Evolutionary conservation across 2,329 filamentous ascomycete genomes (phyloP).

Genomic region (Penicillium brevicompactum): DNA sequence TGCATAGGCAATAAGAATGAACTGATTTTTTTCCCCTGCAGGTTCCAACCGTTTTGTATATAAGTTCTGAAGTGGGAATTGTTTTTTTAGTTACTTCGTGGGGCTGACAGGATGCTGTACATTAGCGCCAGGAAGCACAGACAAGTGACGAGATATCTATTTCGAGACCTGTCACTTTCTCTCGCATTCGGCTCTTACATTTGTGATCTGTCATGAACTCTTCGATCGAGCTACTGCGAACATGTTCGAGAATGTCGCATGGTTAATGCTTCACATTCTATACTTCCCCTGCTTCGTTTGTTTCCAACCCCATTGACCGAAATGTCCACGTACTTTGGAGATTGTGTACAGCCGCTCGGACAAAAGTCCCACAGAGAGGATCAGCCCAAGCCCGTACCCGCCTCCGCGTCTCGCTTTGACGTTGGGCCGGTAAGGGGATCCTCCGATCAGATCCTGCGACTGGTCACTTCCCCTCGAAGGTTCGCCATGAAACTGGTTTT

Average conservation of each 20-base stretch:
- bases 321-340: too few relatives aligned
- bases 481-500: not conserved
- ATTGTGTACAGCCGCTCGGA: too few relatives aligned
- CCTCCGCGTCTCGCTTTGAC: slow-evolving; percentile 7
- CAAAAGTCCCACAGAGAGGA: not conserved
- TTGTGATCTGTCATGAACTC: slow-evolving; percentile 25
- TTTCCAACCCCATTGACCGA: not conserved
- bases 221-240: slow-evolving; percentile 8
- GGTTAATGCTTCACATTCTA: not conserved
- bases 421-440: slow-evolving; percentile 1
- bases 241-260: not conserved
- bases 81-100: not conserved
- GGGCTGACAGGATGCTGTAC: slow-evolving; percentile 5
- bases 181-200: not conserved
- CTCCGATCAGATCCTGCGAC: slow-evolving; percentile 1
- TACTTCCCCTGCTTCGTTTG: too few relatives aligned
- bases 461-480: not conserved
- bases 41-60: not conserved
- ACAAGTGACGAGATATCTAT: slow-evolving; percentile 19
- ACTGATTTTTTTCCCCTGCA: not conserved
- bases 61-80: not conserved
- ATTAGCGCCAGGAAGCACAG: slow-evolving; percentile 15
- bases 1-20: not conserved
- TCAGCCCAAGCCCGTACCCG: not conserved
- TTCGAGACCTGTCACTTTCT: slow-evolving; percentile 24